Evolutionary conservation across 2,329 filamentous ascomycete species (phyloP).

Genomic region (Cercospora citrullina): DNA sequence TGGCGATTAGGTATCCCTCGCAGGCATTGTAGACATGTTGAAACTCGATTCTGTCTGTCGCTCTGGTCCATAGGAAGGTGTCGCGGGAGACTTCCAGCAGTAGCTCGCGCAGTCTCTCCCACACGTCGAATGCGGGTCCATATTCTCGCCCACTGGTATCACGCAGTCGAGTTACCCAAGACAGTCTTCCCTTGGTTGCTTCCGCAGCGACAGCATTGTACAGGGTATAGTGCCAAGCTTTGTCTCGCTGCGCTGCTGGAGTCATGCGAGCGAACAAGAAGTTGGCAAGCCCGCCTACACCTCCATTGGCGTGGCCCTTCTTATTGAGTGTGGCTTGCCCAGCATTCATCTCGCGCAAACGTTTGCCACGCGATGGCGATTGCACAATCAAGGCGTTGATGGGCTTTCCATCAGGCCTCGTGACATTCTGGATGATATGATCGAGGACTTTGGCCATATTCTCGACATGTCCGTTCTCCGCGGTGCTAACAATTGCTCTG

Average conservation of each 20-base stretch:
- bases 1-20: background rate
- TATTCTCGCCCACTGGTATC: no score
- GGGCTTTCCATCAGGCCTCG: background rate
- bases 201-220: no score
- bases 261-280: background rate
- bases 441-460: background rate
- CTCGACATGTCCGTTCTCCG: background rate
- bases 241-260: background rate
- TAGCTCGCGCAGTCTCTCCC: background rate
- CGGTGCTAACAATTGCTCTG: background rate
- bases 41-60: background rate
- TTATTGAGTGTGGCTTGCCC: background rate
- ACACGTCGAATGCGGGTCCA: no score
- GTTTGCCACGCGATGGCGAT: background rate
- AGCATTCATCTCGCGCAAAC: background rate
- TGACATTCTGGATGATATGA: background rate
- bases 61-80: no score
- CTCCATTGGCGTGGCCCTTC: background rate
- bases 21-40: background rate
- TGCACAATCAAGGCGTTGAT: background rate
- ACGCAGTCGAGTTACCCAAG: no score
- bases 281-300: background rate
- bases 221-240: no score
- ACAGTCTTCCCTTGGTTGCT: no score
- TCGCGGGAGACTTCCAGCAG: no score